These are phyloP conservation scores for Amanita pallidorosea DNA, from an alignment of 768 basidiomycete genomes.

Conservation along the genomic window DNA sequence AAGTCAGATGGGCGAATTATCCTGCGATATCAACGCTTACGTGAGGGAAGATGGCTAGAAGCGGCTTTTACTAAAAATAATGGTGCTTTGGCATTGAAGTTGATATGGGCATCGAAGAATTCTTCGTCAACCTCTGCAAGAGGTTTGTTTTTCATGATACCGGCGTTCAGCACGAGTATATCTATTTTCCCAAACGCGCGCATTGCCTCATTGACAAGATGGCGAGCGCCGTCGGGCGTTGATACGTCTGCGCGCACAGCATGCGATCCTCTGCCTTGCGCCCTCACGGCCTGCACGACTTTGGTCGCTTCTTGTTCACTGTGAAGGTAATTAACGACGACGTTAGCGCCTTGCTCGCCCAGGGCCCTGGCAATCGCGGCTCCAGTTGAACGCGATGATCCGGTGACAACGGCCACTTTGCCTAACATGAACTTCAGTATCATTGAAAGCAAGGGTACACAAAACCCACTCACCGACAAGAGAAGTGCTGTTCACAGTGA, in stretches of 20 bases:
- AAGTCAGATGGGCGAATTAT: background rate
- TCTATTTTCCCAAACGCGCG: conserved; percentile 42
- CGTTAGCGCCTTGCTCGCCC: conserved; percentile 45
- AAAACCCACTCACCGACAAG: background rate
- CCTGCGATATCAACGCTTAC: conserved; percentile 18
- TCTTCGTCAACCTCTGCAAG: conserved; percentile 41
- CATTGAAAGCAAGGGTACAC: background rate
- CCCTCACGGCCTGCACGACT: conserved; percentile 36
- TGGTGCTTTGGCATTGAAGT: conserved; percentile 49
- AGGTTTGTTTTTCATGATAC: conserved; percentile 39
- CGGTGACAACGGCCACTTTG: conserved; percentile 51
- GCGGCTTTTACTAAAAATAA: conserved; percentile 43
- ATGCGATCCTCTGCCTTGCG: conserved; percentile 32
- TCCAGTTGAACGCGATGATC: conserved; percentile 50
- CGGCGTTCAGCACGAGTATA: conserved; percentile 50
- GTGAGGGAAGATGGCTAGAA: conserved; percentile 27
- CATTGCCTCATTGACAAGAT: conserved; percentile 36
- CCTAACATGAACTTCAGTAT: conserved; percentile 15
- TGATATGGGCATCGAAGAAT: conserved; percentile 40
- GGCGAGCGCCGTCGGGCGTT: conserved; percentile 33
- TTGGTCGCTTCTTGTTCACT: conserved; percentile 29
- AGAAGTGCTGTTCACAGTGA: conserved; percentile 3
- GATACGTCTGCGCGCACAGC: conserved; percentile 43
- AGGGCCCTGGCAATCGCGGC: conserved; percentile 42
- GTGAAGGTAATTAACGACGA: conserved; percentile 45